Evolutionary conservation across 1,139 yeast genomes (phyloP), one percentile per base, ranked within the genome.

Genomic region (Torulaspora pretoriensis): DNA sequence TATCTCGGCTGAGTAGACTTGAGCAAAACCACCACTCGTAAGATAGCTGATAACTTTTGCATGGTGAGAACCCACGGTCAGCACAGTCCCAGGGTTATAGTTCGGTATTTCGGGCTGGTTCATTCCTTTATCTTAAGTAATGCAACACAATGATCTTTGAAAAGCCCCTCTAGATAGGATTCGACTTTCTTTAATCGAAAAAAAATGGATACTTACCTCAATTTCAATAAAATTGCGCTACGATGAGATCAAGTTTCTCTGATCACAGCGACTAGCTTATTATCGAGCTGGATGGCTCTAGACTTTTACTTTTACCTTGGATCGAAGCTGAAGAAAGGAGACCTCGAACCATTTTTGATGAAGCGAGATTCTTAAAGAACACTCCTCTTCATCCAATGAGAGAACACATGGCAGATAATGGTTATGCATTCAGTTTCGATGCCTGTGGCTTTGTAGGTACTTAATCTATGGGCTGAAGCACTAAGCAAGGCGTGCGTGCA

Each of bases 1-100:
- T 50, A 79, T 75, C 43, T 67, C 67, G 13, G 79, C 85, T 37
- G 75, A 70, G 58, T 83, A 83, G 24, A 83, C 81, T 51, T 74
- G 78, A 0, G 80, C 80, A 64, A 70, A 75, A 1, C 80, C 80
- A 50, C 80, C 78, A 56, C 69, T 57, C 2, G 67, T 58, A 19
- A 64, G 46, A 41, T 64, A 61, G 36, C 61, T 60, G 43, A 53
- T 46, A n/a, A 53, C 65, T 13, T 62, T 60, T 1, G 60, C 71
- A 16, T 63, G 67, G 43, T 63, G 67, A 4, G 63, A 56, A 2
- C 67, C 68, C 10, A 63, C 68, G 2, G 62, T 50, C 26, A 63
- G 47, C n/a, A 46, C 30, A 10, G 61, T 59, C 1, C 65, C 65
- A 6, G 61, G 57, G 2, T 51, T 47, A 40, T 59, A 62, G 14